Evolutionary conservation across 176 grass and related monocot species (phyloP), one percentile per base, ranked within the genome.

Genomic region (Musa acuminata): DNA sequence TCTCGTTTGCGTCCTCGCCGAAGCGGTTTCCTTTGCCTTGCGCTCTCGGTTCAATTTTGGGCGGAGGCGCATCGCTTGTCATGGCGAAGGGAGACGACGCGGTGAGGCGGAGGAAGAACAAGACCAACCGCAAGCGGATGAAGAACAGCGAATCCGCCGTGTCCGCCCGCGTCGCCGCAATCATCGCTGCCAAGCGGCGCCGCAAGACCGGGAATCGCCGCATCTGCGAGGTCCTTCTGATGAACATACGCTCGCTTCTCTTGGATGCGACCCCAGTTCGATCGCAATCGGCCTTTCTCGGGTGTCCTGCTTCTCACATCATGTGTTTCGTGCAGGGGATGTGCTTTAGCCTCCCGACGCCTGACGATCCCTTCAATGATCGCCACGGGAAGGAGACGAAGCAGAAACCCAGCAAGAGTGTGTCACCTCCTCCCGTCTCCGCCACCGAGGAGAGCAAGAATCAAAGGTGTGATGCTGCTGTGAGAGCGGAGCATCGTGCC

Each of bases 301-400:
- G 64, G 9, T 50, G 2, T 65, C 58, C 50, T 16, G 52, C 22
- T 50, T 55, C 51, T 53, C 48, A 52, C 17, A 13, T 13, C 52
- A 2, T 65, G 2, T 73, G 11, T 8, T 62, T 50, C 35, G 35
- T 52, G n/a, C 35, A 43, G 35, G 86, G 88, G 53, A 98, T 93
- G 94, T 98, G 94, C 78, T 98, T 86, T 82, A 91, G 85, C 75
- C 67, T 70, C 26, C 53, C 94, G 20, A 87, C 84, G 5, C 69
- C 86, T 8, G 90, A 92, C 1, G 90, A 92, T 17, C 89, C 89
- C 68, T 92, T 86, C 85, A 92, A 92, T 75, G 85, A 92, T 26
- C 78, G 80, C 21, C 80, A 79, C 35, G 89, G 85, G 0, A 92
- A 82, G 75, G 65, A 77, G 43, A 27, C 35, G 81, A 91, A 88